These are phyloP conservation scores for Verbascum thapsus DNA, from an alignment of 257 asterid species.

Conservation along the genomic window DNA sequence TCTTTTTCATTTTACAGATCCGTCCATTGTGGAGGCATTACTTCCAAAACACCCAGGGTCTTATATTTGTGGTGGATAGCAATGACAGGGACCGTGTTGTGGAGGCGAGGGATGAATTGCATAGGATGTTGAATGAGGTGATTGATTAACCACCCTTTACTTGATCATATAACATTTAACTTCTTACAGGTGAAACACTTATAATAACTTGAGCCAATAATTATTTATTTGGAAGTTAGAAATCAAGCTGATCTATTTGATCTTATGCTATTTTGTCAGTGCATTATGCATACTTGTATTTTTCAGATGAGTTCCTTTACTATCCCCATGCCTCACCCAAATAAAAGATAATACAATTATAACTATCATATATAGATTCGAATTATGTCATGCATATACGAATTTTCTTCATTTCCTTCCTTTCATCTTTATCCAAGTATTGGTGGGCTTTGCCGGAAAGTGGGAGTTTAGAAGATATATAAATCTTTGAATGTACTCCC, in stretches of 20 bases:
- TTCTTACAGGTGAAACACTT: not conserved
- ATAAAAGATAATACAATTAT: no score
- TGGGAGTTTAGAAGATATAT: not conserved
- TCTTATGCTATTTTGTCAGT: not conserved
- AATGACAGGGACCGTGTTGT: slow-evolving; percentile 85
- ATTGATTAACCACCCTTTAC: slow-evolving; percentile 4
- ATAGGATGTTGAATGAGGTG: slow-evolving; percentile 91
- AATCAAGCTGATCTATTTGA: not conserved
- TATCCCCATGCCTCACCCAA: no score
- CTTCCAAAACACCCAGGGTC: slow-evolving; percentile 94
- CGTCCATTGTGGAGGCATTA: slow-evolving; percentile 98
- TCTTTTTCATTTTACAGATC: slow-evolving; percentile 47
- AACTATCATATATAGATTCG: no score
- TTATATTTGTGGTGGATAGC: slow-evolving; percentile 88
- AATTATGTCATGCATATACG: no score
- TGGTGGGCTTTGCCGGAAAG: not conserved
- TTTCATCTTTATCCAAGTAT: no score
- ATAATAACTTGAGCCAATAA: not conserved
- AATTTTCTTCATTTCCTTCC: no score
- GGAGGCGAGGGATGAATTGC: slow-evolving; percentile 91
- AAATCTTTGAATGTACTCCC: not conserved
- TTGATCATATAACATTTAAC: not conserved
- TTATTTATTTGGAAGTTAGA: not conserved
- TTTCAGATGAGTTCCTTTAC: no score
- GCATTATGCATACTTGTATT: not conserved